Base-by-base conservation (phyloP, 1,139 yeast genomes). In the Diutina sp. region DNA sequence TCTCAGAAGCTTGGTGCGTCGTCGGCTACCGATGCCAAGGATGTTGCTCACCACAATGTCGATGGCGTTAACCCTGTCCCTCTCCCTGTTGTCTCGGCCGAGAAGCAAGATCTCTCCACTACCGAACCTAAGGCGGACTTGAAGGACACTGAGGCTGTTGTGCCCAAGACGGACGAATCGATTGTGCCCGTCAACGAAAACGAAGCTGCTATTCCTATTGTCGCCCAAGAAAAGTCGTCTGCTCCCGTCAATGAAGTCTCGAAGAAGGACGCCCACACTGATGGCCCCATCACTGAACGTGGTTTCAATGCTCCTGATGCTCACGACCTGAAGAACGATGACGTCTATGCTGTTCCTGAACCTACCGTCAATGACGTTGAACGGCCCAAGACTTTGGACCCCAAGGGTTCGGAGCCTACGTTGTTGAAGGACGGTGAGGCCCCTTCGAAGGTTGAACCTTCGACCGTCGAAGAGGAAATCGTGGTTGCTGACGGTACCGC, bases 401-500 rank as follows among this genome's bases (percentile, higher is more conserved):
- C 53, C 44, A 50, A 32, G 44, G 32, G 16, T 29, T 28, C 30
- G 3, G 51, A 47, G 30, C 53, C 53, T 30, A 38, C 32, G 5
- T n/a, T 29, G 44, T 7, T 50, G 45, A 50, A 30, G 16, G 53
- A 50, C 32, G 53, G 41, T 32, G 41, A 8, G 6, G 8, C 44
- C 21, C 18, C 29, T 16, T 50, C 30, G 2, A 44, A 32, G 9
- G 44, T 16, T 16, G 53, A 32, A 11, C 38, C 38, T 38, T 8
- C 28, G 21, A 29, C 53, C 44, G 53, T 29, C 7, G 53, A 50
- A 18, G 53, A 50, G 16, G 44, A 50, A 18, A 50, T 50, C 11
- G 53, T 50, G n/a, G 53, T 50, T n/a, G 53, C 53, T 9, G 28
- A 50, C 5, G 53, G 44, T 11, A 50, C 32, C 14, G 44, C 53